Percentiles rank a stretch among this genome's conserved stretches.
These are phyloP conservation scores for Neurospora sp. DNA, from an alignment of 495 filamentous ascomycete genomes.

Conservation along the genomic window DNA sequence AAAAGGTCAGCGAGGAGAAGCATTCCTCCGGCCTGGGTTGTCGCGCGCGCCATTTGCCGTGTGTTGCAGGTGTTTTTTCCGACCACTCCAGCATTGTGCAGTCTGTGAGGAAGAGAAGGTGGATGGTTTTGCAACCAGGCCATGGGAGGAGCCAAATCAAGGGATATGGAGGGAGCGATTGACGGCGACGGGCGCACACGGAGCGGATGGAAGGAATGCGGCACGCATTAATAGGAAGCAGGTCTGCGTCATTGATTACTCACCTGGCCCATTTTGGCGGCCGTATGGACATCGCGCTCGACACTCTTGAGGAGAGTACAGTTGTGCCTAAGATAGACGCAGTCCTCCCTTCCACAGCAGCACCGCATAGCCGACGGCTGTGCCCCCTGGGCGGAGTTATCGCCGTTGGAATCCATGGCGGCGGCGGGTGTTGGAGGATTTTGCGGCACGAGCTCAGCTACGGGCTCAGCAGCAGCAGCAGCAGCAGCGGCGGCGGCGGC, in stretches of 20 bases:
- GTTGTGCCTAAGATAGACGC: slow-evolving; percentile 70
- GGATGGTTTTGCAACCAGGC: background rate
- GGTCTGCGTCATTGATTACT: slow-evolving; percentile 14
- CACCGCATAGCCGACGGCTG: slow-evolving; percentile 36
- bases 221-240: background rate
- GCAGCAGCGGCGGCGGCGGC: background rate
- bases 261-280: slow-evolving; percentile 84
- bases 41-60: slow-evolving; percentile 1
- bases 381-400: slow-evolving; percentile 1
- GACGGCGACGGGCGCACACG: background rate
- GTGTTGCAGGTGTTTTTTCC: background rate
- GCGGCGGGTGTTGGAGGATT: background rate
- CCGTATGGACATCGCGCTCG: slow-evolving; percentile 76
- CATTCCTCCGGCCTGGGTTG: slow-evolving; percentile 6
- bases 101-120: background rate
- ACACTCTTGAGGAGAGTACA: slow-evolving; percentile 66
- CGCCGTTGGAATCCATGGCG: slow-evolving; percentile 9
- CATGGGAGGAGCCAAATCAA: background rate
- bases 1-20: slow-evolving; percentile 29
- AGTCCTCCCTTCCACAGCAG: slow-evolving; percentile 78
- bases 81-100: background rate
- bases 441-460: background rate
- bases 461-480: background rate
- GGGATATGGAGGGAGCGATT: background rate
- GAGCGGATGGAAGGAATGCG: background rate